Evolutionary conservation across 805 yeast species (phyloP), one percentile per base, ranked within the genome.

Genomic region (Candida endomychidarum): DNA sequence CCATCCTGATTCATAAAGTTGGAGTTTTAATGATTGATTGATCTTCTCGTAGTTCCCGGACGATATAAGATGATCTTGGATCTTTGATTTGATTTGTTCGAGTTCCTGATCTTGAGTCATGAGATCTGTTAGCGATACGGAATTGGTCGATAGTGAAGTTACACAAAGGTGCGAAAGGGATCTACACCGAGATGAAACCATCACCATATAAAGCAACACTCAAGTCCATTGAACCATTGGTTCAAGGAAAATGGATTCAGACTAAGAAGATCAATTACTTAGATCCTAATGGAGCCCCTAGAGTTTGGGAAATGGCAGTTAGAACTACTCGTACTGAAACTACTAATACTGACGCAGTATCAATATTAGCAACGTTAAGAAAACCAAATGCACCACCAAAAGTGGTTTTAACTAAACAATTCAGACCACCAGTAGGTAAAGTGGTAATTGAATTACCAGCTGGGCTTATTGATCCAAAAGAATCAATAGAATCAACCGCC

Each of bases 381-480:
- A 5, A 74, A 74, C 15, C 74, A 6, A 23, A 80, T 3, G 23
- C 42, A 10, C 49, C 49, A 1, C 48, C 51, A 19, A 58, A 63
- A 31, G 54, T 77, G 19, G 74, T 89, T 6, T 65, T 93, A 12
- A 91, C 87, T 56, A 87, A 86, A 57, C 99, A 91, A 60, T 91
- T 84, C 65, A 75, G 99, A 42, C 96, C 98, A 1, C 98, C 99
- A 1, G 85, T 84, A 3, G 83, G 75, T 38, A 91, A 88, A 14
- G 87, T 91, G 6, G 83, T 95, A 54, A 80, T 91, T 46, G 99
- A 91, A 61, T 75, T 90, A 58, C 99, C 99, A 1, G 99, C 99
- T 0, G 99, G 99, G 0, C 69, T 91, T 47, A 76, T 93, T 29
- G 99, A 91, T 59, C 87, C 90, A 1, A 74, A 78, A 38, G 98